Base-by-base conservation (phyloP, 345 rosid species). In the Sonneratia alba region DNA sequence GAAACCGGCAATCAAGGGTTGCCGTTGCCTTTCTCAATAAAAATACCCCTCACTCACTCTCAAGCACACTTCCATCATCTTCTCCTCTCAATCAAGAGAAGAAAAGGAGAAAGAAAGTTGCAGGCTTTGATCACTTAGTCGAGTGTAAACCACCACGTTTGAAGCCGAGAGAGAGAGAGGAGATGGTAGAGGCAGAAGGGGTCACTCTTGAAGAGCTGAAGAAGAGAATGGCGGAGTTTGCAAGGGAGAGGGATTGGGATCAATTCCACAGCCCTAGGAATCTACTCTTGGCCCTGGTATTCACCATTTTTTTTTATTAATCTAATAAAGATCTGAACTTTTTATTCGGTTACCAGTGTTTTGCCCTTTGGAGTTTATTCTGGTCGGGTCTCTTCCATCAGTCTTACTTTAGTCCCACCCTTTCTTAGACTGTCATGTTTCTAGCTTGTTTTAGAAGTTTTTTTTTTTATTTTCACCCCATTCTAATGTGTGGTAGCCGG, bases 261-360 rank as follows among this genome's bases (percentile, higher is more conserved):
- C 82, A 79, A 69, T 85, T 74, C 67, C 89, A 83, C 68, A 79
- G 83, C 79, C 89, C 87, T 32, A 81, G 89, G 66, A 85, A 85
- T 70, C 83, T 85, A 14, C 89, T 85, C 36, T 56, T 83, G 69
- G 84, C 85, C 57, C 21, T 85, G 83, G 87, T 85, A 67, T 24
- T 42, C 2, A 14, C 51, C 36, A 3, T 13, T 38, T 19, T 11
- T 22, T 36, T 22, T 67, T 8, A 37, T 19, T 67, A n/a, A 38
- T 18, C 32, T n/a, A 10, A 10, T 22, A 67, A 67, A 67, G 51
- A 45, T 45, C 70, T 13, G 24, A 19, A 42, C 70, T 36, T 38
- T 42, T 37, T 40, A 64, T 34, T 14, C 4, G 53, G 67, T 6
- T 36, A 11, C 18, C 36, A 27, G 6, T 36, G 37, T 62, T 62